These are phyloP conservation scores for Plasmodium reichenowi DNA, from an alignment of 169 alveolate genomes.

Conservation along the genomic window DNA sequence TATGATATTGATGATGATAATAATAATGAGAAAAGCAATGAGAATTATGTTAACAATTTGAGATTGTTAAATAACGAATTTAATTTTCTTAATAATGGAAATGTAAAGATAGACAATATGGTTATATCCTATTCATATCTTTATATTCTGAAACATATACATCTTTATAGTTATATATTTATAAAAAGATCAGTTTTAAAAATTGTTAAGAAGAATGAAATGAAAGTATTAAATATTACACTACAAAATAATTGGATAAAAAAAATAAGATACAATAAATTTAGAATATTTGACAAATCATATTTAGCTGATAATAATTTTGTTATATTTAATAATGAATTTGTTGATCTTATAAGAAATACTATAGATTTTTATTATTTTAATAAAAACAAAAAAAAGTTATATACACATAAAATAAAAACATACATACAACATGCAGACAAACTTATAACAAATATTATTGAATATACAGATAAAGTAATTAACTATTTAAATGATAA, in stretches of 20 bases:
- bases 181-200: constrained; percentile 58
- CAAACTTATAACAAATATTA: background rate
- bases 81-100: background rate
- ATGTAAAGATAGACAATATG: background rate
- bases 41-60: background rate
- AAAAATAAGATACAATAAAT: constrained; percentile 13
- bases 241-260: constrained; percentile 53
- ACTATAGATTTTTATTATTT: constrained; percentile 4
- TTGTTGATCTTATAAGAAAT: constrained; percentile 20
- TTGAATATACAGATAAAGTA: background rate
- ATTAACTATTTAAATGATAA: background rate
- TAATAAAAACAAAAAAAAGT: background rate
- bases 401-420: background rate
- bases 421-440: background rate
- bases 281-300: constrained; percentile 20
- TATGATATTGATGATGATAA: constrained; percentile 1
- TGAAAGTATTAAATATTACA: constrained; percentile 16
- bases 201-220: constrained; percentile 42
- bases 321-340: constrained; percentile 41
- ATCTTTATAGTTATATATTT: constrained; percentile 59
- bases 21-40: constrained; percentile 8
- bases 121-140: background rate
- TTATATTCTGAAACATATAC: constrained; percentile 32
- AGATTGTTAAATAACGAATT: background rate
- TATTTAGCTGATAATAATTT: constrained; percentile 42